A percentile compares a stretch with the other conserved stretches of the same genome.
phyloP scores from a whole-genome alignment of 768 basidiomycete species.

The Phanerochaete carnosa region DNA sequence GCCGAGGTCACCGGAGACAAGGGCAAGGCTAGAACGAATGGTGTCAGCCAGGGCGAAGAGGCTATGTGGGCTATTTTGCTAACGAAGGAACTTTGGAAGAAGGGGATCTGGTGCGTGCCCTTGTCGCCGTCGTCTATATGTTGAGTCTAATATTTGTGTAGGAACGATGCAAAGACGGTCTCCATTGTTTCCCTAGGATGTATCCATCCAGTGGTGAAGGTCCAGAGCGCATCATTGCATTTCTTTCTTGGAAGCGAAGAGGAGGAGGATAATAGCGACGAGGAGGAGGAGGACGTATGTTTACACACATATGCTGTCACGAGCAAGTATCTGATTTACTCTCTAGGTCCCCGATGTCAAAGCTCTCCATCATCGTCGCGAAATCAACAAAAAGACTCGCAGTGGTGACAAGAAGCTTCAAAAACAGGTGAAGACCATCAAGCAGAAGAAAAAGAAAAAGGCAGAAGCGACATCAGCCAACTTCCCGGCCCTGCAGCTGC shows the following conservation, averaged over 20 bases:
- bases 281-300: constrained; percentile 50
- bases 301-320: background rate
- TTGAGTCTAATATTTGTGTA: constrained; percentile 22
- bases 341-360: constrained; percentile 62
- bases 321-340: too few species aligned
- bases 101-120: constrained; percentile 71
- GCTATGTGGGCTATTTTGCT: constrained; percentile 97
- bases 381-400: constrained; percentile 90
- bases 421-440: constrained; percentile 69
- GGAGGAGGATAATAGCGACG: constrained; percentile 67
- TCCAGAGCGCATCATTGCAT: constrained; percentile 90
- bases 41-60: constrained; percentile 63
- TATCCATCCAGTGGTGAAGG: constrained; percentile 91
- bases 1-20: constrained; percentile 81
- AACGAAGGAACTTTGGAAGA: constrained; percentile 92
- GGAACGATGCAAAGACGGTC: constrained; percentile 90
- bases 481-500: constrained; percentile 88
- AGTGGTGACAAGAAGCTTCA: constrained; percentile 79
- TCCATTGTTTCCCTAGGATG: constrained; percentile 89
- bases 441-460: constrained; percentile 39
- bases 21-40: constrained; percentile 57
- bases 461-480: constrained; percentile 46
- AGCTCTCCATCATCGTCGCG: constrained; percentile 79
- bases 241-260: constrained; percentile 95
- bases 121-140: background rate